Evolutionary conservation across 2,329 filamentous ascomycete genomes (phyloP).

Genomic region (Xylaria digitata): DNA sequence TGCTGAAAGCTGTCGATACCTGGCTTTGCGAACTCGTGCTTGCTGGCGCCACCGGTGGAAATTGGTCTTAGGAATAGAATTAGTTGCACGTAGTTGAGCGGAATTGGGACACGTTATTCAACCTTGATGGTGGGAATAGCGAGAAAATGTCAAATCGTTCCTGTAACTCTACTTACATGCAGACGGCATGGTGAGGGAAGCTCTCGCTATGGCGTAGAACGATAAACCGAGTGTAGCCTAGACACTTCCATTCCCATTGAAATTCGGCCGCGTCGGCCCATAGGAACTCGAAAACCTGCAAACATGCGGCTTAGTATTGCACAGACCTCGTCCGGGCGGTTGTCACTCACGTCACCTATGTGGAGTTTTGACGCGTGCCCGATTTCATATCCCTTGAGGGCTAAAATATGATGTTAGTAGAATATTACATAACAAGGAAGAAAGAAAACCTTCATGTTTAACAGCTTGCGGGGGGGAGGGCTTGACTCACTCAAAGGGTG

Average conservation of each 20-base stretch:
- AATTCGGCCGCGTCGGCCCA: constrained; percentile 53
- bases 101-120: constrained; percentile 13
- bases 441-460: background rate
- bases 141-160: constrained; percentile 5
- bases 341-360: constrained; percentile 51
- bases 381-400: constrained; percentile 53
- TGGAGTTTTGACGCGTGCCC: constrained; percentile 51
- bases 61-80: constrained; percentile 47
- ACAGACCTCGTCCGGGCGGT: background rate
- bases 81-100: constrained; percentile 27
- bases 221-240: constrained; percentile 53
- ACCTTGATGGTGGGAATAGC: constrained; percentile 12
- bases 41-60: constrained; percentile 47
- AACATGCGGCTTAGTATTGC: constrained; percentile 26
- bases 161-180: constrained; percentile 50
- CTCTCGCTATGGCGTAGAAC: constrained; percentile 53
- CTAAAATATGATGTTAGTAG: constrained; percentile 38
- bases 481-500: constrained; percentile 50
- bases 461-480: constrained; percentile 1
- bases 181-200: constrained; percentile 52
- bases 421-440: background rate
- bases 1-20: constrained; percentile 53
- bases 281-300: constrained; percentile 54
- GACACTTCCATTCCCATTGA: constrained; percentile 55
- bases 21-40: constrained; percentile 53